Percentiles rank a stretch among this genome's conserved stretches.
Conservation (phyloP, 306 rosid genomes). For the Cicer pinnatifidum region DNA sequence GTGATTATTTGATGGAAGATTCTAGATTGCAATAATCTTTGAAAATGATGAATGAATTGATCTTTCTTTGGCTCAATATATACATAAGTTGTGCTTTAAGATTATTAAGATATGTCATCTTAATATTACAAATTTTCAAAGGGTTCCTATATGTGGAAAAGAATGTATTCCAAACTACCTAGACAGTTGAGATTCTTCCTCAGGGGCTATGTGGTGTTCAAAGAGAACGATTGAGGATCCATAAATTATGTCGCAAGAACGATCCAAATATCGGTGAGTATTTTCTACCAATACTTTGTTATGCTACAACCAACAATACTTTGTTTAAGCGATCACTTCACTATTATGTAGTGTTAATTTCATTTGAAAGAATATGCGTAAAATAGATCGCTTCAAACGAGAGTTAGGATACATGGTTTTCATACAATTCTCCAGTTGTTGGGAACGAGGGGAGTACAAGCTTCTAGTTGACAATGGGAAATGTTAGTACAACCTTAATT, state of each 20-base stretch:
- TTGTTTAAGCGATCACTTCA: neutral
- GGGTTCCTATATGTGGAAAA: neutral
- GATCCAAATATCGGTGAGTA: slow-evolving; percentile 76
- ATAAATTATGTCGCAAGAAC: slow-evolving; percentile 85
- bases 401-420: no score
- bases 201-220: slow-evolving; percentile 95
- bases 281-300: neutral
- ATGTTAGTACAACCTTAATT: no score
- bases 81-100: neutral
- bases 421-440: no score
- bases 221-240: slow-evolving; percentile 76
- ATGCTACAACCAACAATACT: neutral
- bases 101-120: neutral
- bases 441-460: no score
- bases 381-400: no score
- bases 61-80: slow-evolving; percentile 25
- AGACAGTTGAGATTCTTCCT: slow-evolving; percentile 76
- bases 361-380: no score
- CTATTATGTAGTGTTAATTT: no score
- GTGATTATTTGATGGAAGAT: neutral
- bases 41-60: slow-evolving; percentile 1
- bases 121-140: slow-evolving; percentile 8
- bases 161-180: neutral
- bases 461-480: no score
- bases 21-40: neutral